Evolutionary conservation across 257 asterid genomes (phyloP), one percentile per base, ranked within the genome.

Genomic region (Dorcoceras hygrometricum): DNA sequence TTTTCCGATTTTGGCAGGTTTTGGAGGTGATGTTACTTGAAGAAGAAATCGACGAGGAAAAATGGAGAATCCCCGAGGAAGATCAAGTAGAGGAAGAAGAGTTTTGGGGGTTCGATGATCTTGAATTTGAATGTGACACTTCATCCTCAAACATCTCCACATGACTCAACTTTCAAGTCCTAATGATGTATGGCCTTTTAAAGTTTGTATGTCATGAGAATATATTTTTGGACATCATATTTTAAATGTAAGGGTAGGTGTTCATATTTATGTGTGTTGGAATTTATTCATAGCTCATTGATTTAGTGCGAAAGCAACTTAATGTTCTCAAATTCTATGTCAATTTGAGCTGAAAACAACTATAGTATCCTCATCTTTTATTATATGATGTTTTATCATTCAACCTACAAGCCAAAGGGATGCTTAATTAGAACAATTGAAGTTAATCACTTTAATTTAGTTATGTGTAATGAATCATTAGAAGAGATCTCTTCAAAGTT

Each of bases 31-130:
- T 89, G 16, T 68, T 60, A 61, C 9, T 71, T 66, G 86, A 83
- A 51, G 91, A 71, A 31, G 98, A 87, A 60, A 64, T 87, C 5
- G 85, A 89, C 62, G 76, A 67, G 69, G 90, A 60, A 59, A 91
- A 71, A 71, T 91, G 98, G 98, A 83, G 81, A 73, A 74, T 91
- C 86, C 95, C 88, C 0, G 74, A 85, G 25, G 88, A 87, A 68
- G 53, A 43, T 43, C 90, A 85, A 1, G 89, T 80, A 43, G 89
- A 87, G 5, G 87, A 75, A 57, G 91, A 83, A 50, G 89, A 77
- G 76, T 89, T 91, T 54, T 91, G 88, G 90, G 96, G 90, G 0
- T 91, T 89, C 65, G 98, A 91, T 75, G 97, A 91, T 81, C 96
- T 91, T 51, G 98, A 91, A 76, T 76, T 87, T 58, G 98, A 89